A percentile compares a stretch with the other conserved stretches of the same genome.
Conservation (phyloP, 768 basidiomycete genomes). For the Crassisporium funariophilum region DNA sequence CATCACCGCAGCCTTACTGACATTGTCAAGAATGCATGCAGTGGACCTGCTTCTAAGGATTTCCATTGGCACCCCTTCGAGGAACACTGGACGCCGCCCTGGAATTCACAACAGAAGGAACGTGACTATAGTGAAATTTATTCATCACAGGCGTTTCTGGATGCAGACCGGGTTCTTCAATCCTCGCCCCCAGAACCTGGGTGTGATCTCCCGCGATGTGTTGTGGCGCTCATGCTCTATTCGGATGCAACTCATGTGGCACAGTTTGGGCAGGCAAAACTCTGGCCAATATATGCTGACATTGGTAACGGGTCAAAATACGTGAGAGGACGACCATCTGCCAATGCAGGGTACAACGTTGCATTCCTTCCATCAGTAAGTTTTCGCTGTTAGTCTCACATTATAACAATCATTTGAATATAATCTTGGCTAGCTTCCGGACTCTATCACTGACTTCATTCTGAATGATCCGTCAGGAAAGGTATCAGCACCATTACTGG, state of each 20-base stretch:
- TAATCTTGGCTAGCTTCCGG: constrained; percentile 14
- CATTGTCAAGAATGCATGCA: constrained; percentile 16
- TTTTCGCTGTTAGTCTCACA: not conserved
- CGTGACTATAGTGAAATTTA: constrained; percentile 25
- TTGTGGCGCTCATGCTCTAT: constrained; percentile 9
- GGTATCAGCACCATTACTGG: constrained; percentile 2
- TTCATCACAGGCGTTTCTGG: constrained; percentile 20
- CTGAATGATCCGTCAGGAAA: constrained; percentile 7
- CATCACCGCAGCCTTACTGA: constrained; percentile 23
- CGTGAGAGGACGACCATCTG: no score
- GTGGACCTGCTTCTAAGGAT: constrained; percentile 12
- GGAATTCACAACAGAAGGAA: constrained; percentile 11
- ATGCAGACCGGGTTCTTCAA: constrained; percentile 24
- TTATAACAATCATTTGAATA: not conserved
- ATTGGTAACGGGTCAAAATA: constrained; percentile 1
- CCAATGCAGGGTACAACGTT: no score
- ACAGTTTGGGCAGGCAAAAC: constrained; percentile 8
- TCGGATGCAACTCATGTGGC: constrained; percentile 8
- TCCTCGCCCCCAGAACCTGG: constrained; percentile 17
- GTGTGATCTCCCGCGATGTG: constrained; percentile 20
- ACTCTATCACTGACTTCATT: constrained; percentile 10
- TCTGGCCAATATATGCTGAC: not conserved
- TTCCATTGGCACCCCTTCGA: constrained; percentile 31
- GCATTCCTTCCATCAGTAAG: not conserved
- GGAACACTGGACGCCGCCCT: constrained; percentile 24